Conservation (phyloP, 2,329 filamentous ascomycete species). For the Aspergillus terreus region DNA sequence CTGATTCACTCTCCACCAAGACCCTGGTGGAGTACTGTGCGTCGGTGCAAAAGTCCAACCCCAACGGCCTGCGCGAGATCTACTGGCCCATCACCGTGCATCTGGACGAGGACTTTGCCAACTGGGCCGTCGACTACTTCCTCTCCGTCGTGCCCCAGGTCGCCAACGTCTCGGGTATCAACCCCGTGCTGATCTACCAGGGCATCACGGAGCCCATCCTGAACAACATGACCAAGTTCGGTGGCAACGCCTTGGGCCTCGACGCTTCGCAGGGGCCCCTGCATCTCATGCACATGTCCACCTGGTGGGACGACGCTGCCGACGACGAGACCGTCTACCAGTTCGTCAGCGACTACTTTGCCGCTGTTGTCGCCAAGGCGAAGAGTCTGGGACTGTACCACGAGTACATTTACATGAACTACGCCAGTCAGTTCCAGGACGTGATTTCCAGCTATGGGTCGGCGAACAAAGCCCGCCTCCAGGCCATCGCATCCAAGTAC, state of each 20-base stretch:
- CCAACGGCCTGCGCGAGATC: constrained; percentile 27
- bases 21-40: constrained; percentile 29
- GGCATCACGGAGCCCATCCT: constrained; percentile 30
- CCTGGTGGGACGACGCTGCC: constrained; percentile 27
- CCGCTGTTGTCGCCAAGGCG: constrained; percentile 4
- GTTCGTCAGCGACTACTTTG: constrained; percentile 19
- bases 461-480: constrained; percentile 29
- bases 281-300: constrained; percentile 24
- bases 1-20: constrained; percentile 26
- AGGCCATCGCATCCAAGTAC: constrained; percentile 32
- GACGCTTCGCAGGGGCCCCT: background rate
- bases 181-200: constrained; percentile 25
- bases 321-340: constrained; percentile 30
- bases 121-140: constrained; percentile 11
- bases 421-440: constrained; percentile 43
- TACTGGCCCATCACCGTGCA: constrained; percentile 31
- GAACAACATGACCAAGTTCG: constrained; percentile 22
- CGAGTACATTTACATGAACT: constrained; percentile 44
- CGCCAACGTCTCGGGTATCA: background rate
- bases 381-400: constrained; percentile 21
- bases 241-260: constrained; percentile 9
- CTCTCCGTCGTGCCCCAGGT: background rate
- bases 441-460: constrained; percentile 41
- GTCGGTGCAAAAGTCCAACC: constrained; percentile 31
- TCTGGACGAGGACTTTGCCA: constrained; percentile 25